Evolutionary conservation across 768 basidiomycete species (phyloP), one percentile per base, ranked within the genome.

Genomic region (Suillus weaverae): DNA sequence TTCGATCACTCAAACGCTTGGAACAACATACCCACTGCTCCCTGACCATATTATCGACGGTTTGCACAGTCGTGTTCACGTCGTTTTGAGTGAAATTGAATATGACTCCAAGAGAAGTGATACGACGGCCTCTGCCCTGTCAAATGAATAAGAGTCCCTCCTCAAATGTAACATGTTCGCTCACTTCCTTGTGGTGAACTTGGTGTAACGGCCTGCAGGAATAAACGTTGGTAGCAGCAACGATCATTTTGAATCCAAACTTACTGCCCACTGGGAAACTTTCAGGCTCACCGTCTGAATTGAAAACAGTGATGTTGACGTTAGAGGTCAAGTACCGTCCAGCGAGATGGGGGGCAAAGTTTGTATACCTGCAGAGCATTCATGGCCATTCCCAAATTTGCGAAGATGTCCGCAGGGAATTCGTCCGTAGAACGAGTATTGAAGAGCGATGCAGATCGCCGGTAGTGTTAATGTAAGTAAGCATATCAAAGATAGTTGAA

Each of bases 291-390:
- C 78, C 80, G 13, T 74, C 62, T 44, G 77, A 69, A 69, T 84
- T 81, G 18, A 81, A 66, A 9, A 90, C 71, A 3, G 93, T 94
- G 72, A 97, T 92, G 77, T 96, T 92, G 63, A 86, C 91, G 69
- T 97, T 97, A 2, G 89, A 92, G 0, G 92, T 87, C 56, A 97
- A 78, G 74, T 94, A 95, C 48, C 88, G 83, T 5, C 91, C 92
- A 8, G 85, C 81, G 74, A 88, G 82, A 55, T 85, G 77, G 2
- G 86, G 88, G 2, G 79, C 86, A 69, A 94, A 90, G 72, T 89
- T 89, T 61, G 81, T 76, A 72, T 89, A 80, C 77, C 85, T 89
- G 63, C 60, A 60, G 36, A 35, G 11, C 30, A 53, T 32, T 32
- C 30, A 10, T 32, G 16, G 14, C 22, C 43, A 7, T 44, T 10